phyloP scores from a whole-genome alignment of 805 yeast genomes.

The Monosporozyma solicola region DNA sequence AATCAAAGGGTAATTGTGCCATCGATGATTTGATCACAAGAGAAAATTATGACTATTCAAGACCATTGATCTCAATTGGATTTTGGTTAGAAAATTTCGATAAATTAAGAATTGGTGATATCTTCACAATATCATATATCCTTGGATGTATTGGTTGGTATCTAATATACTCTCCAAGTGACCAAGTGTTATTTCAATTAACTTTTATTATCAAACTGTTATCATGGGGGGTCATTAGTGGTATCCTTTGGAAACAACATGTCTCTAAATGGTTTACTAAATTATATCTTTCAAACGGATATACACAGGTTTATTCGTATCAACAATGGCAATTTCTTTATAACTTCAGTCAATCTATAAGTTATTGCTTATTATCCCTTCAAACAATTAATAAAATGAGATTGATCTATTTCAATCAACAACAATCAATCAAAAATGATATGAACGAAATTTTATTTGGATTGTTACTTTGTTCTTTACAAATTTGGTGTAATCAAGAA shows the following conservation, averaged over 20 bases:
- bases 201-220: slow-evolving; percentile 41
- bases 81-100: slow-evolving; percentile 48
- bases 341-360: slow-evolving; percentile 41
- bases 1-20: slow-evolving; percentile 25
- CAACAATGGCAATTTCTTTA: slow-evolving; percentile 67
- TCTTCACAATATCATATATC: slow-evolving; percentile 38
- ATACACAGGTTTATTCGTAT: slow-evolving; percentile 55
- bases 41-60: slow-evolving; percentile 37
- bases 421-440: neutral
- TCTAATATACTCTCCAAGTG: slow-evolving; percentile 22
- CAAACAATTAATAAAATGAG: slow-evolving; percentile 30
- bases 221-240: slow-evolving; percentile 44
- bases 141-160: slow-evolving; percentile 35
- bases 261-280: slow-evolving; percentile 53
- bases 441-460: slow-evolving; percentile 40
- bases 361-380: slow-evolving; percentile 45
- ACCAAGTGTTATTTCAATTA: slow-evolving; percentile 28
- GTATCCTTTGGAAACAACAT: slow-evolving; percentile 51
- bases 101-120: slow-evolving; percentile 55
- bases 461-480: slow-evolving; percentile 44
- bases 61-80: slow-evolving; percentile 46
- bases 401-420: neutral
- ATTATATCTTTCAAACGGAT: slow-evolving; percentile 53
- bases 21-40: slow-evolving; percentile 31
- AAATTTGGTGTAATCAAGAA: slow-evolving; percentile 59